Evolutionary conservation across 1,139 yeast genomes (phyloP), one percentile per base, ranked within the genome.

Genomic region (Debaryomyces sp.): DNA sequence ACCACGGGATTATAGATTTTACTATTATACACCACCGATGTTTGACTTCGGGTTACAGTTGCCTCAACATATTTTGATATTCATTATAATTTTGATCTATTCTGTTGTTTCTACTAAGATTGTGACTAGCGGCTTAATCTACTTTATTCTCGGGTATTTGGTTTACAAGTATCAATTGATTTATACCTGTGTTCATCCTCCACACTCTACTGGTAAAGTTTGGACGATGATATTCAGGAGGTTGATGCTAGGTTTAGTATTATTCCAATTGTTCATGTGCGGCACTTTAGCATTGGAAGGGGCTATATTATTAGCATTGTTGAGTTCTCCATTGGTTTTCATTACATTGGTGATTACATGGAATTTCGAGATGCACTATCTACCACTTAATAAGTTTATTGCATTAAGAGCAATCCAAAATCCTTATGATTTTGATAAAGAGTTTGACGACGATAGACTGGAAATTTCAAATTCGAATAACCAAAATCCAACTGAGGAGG

Each of bases 211-310:
- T 0, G 89, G 89, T 1, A 83, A 82, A 58, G 82, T 83, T 8
- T 84, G 89, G 89, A 87, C 88, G 1, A 78, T 84, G 72, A 80
- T 84, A 10, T 82, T 83, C 53, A 67, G 87, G 51, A 67, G 89
- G 45, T 75, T 84, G n/a, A 77, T 84, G 54, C 61, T 84, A 40
- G 89, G 89, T 0, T 67, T 84, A 27, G 66, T 83, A 4, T 73
- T 84, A 43, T 80, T 84, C 58, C 89, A 84, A 59, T 62, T 84
- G 39, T 84, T 85, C 55, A 84, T 84, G 87, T 80, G 84, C 61
- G 89, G 89, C 32, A 81, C 89, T 0, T 67, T 84, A 50, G 88
- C 88, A 2, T 70, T 84, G 50, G 87, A 84, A 56, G 83, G 81
- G 46, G 85, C 87, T 0, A 76, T 75, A 47, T 58, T 80, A 6